Conservation (phyloP, 2,329 filamentous ascomycete species). For the Sporothrix brasiliensis region DNA sequence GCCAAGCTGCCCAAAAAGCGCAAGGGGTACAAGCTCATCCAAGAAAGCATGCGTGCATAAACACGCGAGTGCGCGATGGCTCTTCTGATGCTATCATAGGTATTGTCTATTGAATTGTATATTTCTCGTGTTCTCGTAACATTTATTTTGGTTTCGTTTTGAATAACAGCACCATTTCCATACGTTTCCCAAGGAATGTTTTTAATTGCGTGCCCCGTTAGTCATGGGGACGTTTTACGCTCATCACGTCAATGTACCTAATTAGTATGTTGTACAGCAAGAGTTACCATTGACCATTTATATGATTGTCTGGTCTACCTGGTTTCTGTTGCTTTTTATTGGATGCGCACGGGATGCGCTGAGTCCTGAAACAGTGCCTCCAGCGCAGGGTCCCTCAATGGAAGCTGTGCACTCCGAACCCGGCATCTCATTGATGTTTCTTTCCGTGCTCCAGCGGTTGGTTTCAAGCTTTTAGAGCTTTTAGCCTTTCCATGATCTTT, state of each 20-base stretch:
- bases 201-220: background rate
- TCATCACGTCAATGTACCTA: background rate
- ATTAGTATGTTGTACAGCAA: background rate
- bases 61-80: background rate
- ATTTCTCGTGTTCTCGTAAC: background rate
- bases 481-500: background rate
- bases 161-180: background rate
- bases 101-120: background rate
- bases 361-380: slow-evolving; percentile 28
- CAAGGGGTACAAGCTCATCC: slow-evolving; percentile 84
- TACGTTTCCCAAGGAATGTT: background rate
- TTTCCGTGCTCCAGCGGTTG: background rate
- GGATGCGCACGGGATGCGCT: slow-evolving; percentile 18
- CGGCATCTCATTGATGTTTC: slow-evolving; percentile 13
- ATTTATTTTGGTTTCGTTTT: background rate
- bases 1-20: slow-evolving; percentile 69
- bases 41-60: slow-evolving; percentile 63
- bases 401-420: background rate
- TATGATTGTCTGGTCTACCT: too few relatives aligned
- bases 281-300: slow-evolving; percentile 11
- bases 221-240: background rate
- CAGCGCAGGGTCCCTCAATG: slow-evolving; percentile 27
- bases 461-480: slow-evolving; percentile 1
- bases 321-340: slow-evolving; percentile 14
- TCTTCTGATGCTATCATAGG: background rate